These are phyloP conservation scores for Chlorella vulgaris DNA, from an alignment of 139 green algal species.

Conservation along the genomic window DNA sequence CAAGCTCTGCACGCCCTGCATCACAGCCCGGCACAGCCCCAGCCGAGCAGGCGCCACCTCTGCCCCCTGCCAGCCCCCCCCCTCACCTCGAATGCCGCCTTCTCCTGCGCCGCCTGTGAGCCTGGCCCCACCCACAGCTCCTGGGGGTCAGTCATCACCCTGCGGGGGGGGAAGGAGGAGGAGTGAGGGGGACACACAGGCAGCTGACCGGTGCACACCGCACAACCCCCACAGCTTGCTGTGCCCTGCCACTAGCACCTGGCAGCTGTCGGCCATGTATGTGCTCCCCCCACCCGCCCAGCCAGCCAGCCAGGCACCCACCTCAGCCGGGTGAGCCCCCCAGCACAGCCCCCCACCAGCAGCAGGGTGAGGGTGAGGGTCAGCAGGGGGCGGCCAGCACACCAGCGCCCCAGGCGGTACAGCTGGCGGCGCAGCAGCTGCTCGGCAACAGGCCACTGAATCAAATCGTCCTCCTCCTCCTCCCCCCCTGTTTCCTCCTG, in stretches of 20 bases:
- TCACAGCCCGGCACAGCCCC: background rate
- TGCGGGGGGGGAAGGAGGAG: background rate
- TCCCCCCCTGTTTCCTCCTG: background rate
- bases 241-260: no score
- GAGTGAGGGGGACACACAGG: no score
- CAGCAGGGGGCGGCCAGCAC: slow-evolving; percentile 42
- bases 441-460: slow-evolving; percentile 44
- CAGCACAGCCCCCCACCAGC: slow-evolving; percentile 51
- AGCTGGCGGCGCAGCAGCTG: slow-evolving; percentile 41
- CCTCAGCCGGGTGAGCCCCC: slow-evolving; percentile 63
- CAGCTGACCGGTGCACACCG: no score
- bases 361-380: slow-evolving; percentile 44
- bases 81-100: slow-evolving; percentile 73
- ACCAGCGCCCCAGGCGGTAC: slow-evolving; percentile 51
- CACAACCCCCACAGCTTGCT: no score
- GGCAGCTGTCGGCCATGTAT: no score
- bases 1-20: no score
- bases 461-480: slow-evolving; percentile 16
- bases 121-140: slow-evolving; percentile 78
- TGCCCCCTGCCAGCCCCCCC: background rate
- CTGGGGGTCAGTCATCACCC: slow-evolving; percentile 64
- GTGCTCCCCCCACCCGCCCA: background rate
- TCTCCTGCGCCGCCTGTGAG: slow-evolving; percentile 69
- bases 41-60: background rate
- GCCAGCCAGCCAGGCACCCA: background rate